Evolutionary conservation across 257 asterid genomes (phyloP), one percentile per base, ranked within the genome.

Genomic region (Leptodermis oblonga): DNA sequence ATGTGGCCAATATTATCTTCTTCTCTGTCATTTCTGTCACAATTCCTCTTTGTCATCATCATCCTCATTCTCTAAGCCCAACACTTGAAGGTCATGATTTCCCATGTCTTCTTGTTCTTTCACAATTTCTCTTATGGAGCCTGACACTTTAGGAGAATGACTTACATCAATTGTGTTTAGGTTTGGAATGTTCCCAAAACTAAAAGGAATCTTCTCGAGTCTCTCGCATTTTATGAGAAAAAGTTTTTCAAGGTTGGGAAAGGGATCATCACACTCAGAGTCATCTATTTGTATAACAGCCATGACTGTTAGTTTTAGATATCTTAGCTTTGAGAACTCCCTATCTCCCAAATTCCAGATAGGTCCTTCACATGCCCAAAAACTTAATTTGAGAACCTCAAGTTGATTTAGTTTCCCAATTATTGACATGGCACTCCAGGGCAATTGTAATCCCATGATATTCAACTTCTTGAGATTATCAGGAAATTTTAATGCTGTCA

Each of bases 271-370:
- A 22, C 58, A 52, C 11, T 26, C 12, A 20, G 31, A 53, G 60
- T 22, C 60, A 17, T 53, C 25, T 53, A 22, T 22, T 22, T 6
- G 60, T 39, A 5, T 9, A 39, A 39, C 12, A 5, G 9, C 28
- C 39, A 12, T 3, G 10, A 6, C 4, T 15, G 2, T 22, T 9
- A 53, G 13, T 53, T 22, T 22, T 9, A 53, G 13, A 53, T 11
- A 53, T 28, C 60, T 53, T 31, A 53, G 60, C 15, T 22, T 53
- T 4, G 28, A 53, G 60, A 53, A 53, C 60, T 53, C 60, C 33
- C 60, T 31, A 53, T 53, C 33, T 53, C 17, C 17, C 60, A 53
- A 52, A n/a, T n/a, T 13, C 64, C 64, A 59, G 64, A 42, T 59
- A 58, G 12, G n/a, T 26, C 53, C 53, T 20, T 12, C 20, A 20